Base-by-base conservation (phyloP, 805 yeast genomes). In the Pichia heedii region DNA sequence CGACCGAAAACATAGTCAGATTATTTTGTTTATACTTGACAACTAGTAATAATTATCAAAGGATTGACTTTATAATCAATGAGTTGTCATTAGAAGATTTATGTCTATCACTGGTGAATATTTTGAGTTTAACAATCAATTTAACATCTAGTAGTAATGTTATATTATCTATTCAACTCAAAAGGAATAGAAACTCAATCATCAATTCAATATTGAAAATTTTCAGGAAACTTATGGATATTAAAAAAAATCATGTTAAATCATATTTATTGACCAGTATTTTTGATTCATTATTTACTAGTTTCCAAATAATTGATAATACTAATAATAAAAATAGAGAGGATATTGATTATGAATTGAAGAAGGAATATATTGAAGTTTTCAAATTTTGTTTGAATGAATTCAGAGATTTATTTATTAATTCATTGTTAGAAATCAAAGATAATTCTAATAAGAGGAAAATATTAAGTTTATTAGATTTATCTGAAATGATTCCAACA, bases 141-240 rank as follows among this genome's bases (percentile, higher is more conserved):
- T 51, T 59, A 2, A 55, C 63, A 1, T 54, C 51, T 20, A 47
- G 53, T 7, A 54, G 53, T 15, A 60, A 60, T 33, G 46, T 57
- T 19, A 54, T 53, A 32, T 19, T 62, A 19, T 58, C 64, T 1
- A 54, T 61, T 43, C 66, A 60, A 34, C 56, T 54, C 39, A 55
- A 55, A 33, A 61, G 59, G 37, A 41, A 58, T 43, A 56, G 58
- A 36, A 32, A 39, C 5, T 35, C 39, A 15, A 54, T 60, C 22
- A 37, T 60, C 40, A 39, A 48, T 11, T 47, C 55, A 1, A 51
- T 57, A 36, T 54, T 56, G 22, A 32, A 42, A 13, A 22, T 56
- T 5, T 43, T 48, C 9, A 43, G 36, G 11, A 35, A 26, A 15
- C 37, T 52, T 15, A 39, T 56, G 10, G 21, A 21, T 11, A 29